Evolutionary conservation across 176 grass and related monocot genomes (phyloP).

Genomic region (Puya raimondii): DNA sequence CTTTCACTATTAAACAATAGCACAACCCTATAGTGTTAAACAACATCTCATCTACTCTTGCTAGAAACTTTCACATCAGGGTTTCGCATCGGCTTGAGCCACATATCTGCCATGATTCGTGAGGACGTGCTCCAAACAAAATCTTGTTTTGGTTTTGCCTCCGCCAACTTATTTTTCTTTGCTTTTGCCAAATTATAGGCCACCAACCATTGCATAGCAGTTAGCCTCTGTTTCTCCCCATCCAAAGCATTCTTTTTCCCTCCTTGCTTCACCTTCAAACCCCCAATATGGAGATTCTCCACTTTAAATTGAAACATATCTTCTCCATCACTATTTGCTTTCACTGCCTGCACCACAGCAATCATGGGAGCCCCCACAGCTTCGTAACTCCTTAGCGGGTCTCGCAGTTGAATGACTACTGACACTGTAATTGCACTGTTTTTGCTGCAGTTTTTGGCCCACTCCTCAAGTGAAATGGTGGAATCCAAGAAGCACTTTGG

Average conservation of each 20-base stretch:
- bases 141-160: conserved; percentile 30
- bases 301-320: conserved; percentile 50
- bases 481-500: conserved; percentile 36
- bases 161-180: conserved; percentile 23
- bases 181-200: conserved; percentile 32
- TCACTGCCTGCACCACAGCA: conserved; percentile 44
- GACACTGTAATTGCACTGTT: conserved; percentile 37
- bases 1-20: background rate
- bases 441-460: conserved; percentile 11
- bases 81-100: conserved; percentile 75
- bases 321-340: conserved; percentile 17
- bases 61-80: conserved; percentile 48
- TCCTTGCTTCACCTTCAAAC: conserved; percentile 42
- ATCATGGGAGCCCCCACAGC: conserved; percentile 82
- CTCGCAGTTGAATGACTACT: conserved; percentile 54
- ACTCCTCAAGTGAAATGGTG: conserved; percentile 39
- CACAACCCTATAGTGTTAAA: too few relatives aligned
- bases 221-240: conserved; percentile 66
- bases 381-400: conserved; percentile 63
- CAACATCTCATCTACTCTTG: background rate
- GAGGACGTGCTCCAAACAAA: conserved; percentile 81
- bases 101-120: conserved; percentile 70
- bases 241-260: conserved; percentile 26
- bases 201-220: conserved; percentile 75
- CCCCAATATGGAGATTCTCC: conserved; percentile 68